A percentile compares a stretch with the other conserved stretches of the same genome.
These are phyloP conservation scores for Thymus quinquecostatus DNA, from an alignment of 257 asterid genomes.

Conservation along the genomic window DNA sequence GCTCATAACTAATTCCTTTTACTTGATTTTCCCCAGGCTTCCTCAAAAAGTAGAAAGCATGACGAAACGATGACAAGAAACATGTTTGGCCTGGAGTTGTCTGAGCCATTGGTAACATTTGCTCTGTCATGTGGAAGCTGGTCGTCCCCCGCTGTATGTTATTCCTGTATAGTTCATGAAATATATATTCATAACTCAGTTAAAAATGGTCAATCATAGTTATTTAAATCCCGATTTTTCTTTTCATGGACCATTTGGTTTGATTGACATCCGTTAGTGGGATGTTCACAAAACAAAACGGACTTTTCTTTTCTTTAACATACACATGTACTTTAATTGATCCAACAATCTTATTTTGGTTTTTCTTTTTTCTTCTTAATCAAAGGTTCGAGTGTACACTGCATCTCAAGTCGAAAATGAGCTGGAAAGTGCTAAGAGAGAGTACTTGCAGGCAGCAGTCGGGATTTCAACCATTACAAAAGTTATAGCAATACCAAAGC, in stretches of 20 bases:
- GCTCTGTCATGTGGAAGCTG: constrained; percentile 98
- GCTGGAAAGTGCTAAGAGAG: constrained; percentile 78
- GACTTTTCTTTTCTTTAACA: not conserved
- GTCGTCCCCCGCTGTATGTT: constrained; percentile 95
- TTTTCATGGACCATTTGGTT: not conserved
- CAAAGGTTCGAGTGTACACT: constrained; percentile 78
- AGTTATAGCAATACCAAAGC: constrained; percentile 73
- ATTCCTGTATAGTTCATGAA: not conserved
- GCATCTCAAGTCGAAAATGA: constrained; percentile 76
- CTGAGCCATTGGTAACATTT: constrained; percentile 87
- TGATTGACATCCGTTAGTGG: not conserved
- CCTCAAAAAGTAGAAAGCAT: constrained; percentile 56
- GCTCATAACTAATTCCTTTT: constrained; percentile 11
- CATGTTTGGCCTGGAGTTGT: constrained; percentile 64
- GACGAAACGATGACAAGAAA: constrained; percentile 59
- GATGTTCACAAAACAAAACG: too few species aligned
- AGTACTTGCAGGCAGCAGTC: constrained; percentile 75
- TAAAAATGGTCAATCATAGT: not conserved
- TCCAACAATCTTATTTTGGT: not conserved
- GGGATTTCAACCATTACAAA: constrained; percentile 57
- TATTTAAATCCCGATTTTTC: not conserved
- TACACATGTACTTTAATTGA: not conserved
- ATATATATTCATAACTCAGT: not conserved
- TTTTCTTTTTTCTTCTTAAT: not conserved
- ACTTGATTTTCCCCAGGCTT: constrained; percentile 49